These are phyloP conservation scores for Chaetoceros tenuissimus DNA, from an alignment of 108 stramenopile genomes.

Conservation along the genomic window DNA sequence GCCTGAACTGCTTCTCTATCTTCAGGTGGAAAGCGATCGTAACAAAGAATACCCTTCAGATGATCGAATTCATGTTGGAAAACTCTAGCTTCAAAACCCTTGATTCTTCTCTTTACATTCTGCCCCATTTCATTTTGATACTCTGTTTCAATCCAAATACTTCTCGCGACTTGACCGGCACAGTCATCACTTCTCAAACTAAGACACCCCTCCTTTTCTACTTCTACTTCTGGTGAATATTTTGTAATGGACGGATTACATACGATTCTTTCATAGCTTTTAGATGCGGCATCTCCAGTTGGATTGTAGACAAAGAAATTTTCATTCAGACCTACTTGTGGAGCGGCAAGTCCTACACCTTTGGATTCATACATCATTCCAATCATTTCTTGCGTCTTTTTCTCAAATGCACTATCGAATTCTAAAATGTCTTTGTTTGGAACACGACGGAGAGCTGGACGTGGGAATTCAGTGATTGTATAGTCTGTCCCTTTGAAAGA, in stretches of 20 bases:
- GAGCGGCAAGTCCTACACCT: constrained; percentile 34
- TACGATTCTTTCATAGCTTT: constrained; percentile 16
- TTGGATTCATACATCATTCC: constrained; percentile 31
- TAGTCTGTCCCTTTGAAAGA: constrained; percentile 13
- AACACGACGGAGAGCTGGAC: constrained; percentile 11
- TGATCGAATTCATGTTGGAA: constrained; percentile 46
- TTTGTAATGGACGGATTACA: constrained; percentile 25
- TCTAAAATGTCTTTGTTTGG: constrained; percentile 10
- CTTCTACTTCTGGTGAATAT: constrained; percentile 10
- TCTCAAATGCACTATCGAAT: constrained; percentile 21
- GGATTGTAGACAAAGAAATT: constrained; percentile 32
- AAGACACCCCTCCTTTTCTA: constrained; percentile 27
- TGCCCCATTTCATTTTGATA: constrained; percentile 15
- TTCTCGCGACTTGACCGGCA: no score
- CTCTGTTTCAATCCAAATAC: constrained; percentile 18
- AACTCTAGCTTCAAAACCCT: constrained; percentile 23
- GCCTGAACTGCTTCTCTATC: constrained; percentile 20
- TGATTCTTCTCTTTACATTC: constrained; percentile 12
- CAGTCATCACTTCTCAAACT: constrained; percentile 16
- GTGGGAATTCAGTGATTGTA: constrained; percentile 21
- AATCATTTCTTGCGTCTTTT: constrained; percentile 24
- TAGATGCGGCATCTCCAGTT: constrained; percentile 12
- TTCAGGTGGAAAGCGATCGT: constrained; percentile 19
- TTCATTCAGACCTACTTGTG: constrained; percentile 31
- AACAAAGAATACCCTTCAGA: constrained; percentile 20